These are phyloP conservation scores for Zelopaecilomyces penicillatus DNA, from an alignment of 2,329 filamentous ascomycete species.

Conservation along the genomic window DNA sequence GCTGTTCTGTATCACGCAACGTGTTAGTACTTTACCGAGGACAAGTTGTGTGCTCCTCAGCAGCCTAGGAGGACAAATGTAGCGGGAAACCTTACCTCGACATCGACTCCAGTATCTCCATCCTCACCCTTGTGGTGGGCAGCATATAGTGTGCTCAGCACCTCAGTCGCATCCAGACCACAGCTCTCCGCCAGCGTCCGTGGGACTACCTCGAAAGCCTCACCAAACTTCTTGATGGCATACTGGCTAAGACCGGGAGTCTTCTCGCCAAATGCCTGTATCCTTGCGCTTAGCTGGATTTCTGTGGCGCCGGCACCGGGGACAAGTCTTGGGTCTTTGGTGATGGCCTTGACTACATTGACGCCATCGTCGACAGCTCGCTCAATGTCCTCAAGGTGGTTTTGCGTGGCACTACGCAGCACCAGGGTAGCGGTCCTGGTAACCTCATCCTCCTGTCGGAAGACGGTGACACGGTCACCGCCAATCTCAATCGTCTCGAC, in stretches of 20 bases:
- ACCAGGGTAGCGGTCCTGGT: constrained; percentile 93
- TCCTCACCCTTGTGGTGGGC: constrained; percentile 83
- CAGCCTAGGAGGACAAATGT: too few species aligned
- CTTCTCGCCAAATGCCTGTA: constrained; percentile 84
- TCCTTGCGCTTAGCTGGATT: constrained; percentile 84
- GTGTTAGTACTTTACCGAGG: too few species aligned
- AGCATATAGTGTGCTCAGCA: constrained; percentile 84
- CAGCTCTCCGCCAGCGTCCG: constrained; percentile 91
- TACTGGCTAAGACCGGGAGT: constrained; percentile 91
- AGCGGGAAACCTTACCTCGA: constrained; percentile 51
- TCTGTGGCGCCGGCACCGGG: constrained; percentile 93
- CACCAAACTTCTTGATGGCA: constrained; percentile 93
- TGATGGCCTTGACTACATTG: constrained; percentile 97
- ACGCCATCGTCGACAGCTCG: constrained; percentile 96
- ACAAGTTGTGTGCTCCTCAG: too few species aligned
- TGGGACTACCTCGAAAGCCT: constrained; percentile 95
- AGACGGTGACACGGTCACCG: constrained; percentile 95
- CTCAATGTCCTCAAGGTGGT: constrained; percentile 95
- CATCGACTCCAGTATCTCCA: constrained; percentile 88
- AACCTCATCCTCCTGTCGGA: constrained; percentile 88
- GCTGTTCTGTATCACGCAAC: constrained; percentile 47
- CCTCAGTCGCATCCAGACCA: constrained; percentile 93
- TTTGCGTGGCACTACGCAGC: constrained; percentile 90
- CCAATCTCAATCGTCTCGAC: constrained; percentile 98
- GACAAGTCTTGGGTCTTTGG: constrained; percentile 81